Evolutionary conservation across 495 filamentous ascomycete genomes (phyloP).

Genomic region (Polyplosphaeria fusca): DNA sequence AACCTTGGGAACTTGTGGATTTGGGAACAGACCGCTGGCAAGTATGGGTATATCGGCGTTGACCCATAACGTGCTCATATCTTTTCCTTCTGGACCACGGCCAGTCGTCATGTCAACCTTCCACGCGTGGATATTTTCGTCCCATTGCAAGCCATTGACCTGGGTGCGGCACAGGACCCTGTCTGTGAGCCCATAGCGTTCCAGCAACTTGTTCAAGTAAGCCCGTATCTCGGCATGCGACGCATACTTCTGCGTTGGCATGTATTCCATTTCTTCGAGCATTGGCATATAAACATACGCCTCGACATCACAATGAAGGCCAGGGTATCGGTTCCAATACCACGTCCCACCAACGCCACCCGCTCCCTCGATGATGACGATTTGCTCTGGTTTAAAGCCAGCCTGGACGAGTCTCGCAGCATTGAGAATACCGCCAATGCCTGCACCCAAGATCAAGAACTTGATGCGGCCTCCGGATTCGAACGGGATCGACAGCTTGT

Average conservation of each 20-base stretch:
- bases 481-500: neutral
- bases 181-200: conserved; percentile 47
- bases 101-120: conserved; percentile 37
- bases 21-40: conserved; percentile 44
- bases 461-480: neutral
- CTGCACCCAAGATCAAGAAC: conserved; percentile 42
- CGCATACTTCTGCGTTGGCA: conserved; percentile 50
- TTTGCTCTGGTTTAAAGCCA: conserved; percentile 45
- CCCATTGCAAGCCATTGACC: conserved; percentile 43
- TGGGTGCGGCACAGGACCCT: conserved; percentile 50
- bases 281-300: conserved; percentile 54
- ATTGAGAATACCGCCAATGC: conserved; percentile 49
- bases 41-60: conserved; percentile 42
- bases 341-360: conserved; percentile 55
- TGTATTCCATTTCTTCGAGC: conserved; percentile 59
- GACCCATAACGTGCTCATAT: conserved; percentile 31
- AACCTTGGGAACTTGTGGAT: conserved; percentile 48
- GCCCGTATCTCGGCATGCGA: conserved; percentile 48
- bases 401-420: conserved; percentile 52
- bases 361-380: conserved; percentile 50
- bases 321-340: conserved; percentile 58
- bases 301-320: conserved; percentile 52
- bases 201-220: conserved; percentile 43
- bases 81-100: conserved; percentile 35
- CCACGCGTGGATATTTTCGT: conserved; percentile 47